Conservation (phyloP, 257 asterid genomes). For the Nicotiana tomentosiformis region DNA sequence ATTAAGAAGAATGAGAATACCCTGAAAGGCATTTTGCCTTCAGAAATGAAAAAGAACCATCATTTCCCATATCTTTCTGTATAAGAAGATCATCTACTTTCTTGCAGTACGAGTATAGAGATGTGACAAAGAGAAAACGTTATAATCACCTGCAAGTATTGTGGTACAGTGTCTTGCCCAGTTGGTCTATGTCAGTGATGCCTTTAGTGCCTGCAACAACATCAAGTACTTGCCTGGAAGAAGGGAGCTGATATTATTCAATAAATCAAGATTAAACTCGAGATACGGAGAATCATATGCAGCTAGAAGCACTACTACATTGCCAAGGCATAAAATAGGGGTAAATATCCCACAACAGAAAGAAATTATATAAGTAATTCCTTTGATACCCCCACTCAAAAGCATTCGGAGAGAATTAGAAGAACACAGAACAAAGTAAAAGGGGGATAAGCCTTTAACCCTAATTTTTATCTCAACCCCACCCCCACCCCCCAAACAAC, state of each 20-base stretch:
- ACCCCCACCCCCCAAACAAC: no score
- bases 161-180: constrained; percentile 72
- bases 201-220: constrained; percentile 93
- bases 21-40: background rate
- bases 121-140: background rate
- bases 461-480: background rate
- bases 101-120: background rate
- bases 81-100: background rate
- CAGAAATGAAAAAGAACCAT: background rate
- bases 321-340: background rate
- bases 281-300: background rate
- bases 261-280: constrained; percentile 3
- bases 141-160: constrained; percentile 74
- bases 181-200: constrained; percentile 54
- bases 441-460: background rate
- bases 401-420: background rate
- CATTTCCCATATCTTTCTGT: background rate
- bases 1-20: background rate
- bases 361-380: background rate
- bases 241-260: background rate
- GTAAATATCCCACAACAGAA: background rate
- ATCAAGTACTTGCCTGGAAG: constrained; percentile 84
- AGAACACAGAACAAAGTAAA: background rate
- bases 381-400: background rate
- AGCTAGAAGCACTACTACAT: background rate